Evolutionary conservation across 1,139 yeast species (phyloP).

Genomic region (Zhuliangozyma parablackwelliae): DNA sequence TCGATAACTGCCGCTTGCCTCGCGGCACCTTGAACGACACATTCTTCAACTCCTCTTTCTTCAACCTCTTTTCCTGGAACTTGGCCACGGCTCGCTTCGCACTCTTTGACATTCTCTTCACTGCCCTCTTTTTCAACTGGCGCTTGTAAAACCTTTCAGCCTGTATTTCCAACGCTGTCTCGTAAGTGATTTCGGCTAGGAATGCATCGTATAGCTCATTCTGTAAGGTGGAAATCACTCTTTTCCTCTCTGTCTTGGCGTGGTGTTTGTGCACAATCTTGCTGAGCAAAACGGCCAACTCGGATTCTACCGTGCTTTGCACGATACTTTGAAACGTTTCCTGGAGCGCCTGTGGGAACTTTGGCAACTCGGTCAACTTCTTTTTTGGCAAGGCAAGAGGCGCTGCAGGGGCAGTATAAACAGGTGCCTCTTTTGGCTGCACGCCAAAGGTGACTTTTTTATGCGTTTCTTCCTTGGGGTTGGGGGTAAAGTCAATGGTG

Average conservation of each 20-base stretch:
- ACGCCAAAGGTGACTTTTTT: too few relatives aligned
- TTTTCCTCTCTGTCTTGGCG: slow-evolving; percentile 20
- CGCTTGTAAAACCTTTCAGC: slow-evolving; percentile 32
- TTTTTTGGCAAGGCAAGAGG: slow-evolving; percentile 1
- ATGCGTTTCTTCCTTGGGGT: too few relatives aligned
- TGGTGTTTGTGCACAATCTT: slow-evolving; percentile 19
- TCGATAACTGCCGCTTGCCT: too few relatives aligned
- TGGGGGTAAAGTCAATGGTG: too few relatives aligned
- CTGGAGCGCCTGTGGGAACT: slow-evolving; percentile 17
- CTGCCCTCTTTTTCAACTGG: slow-evolving; percentile 19
- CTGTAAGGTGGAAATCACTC: slow-evolving; percentile 35
- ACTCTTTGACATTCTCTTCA: slow-evolving; percentile 19
- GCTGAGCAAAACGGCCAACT: slow-evolving; percentile 23
- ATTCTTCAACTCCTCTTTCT: slow-evolving; percentile 36
- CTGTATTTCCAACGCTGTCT: slow-evolving; percentile 34
- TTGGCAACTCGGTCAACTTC: slow-evolving; percentile 15
- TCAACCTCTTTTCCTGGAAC: slow-evolving; percentile 22
- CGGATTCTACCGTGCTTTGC: slow-evolving; percentile 25
- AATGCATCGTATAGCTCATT: slow-evolving; percentile 55
- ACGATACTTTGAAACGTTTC: slow-evolving; percentile 26
- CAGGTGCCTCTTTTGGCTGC: too few relatives aligned
- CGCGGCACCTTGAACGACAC: too few relatives aligned
- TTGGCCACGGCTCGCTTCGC: slow-evolving; percentile 22
- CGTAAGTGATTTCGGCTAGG: slow-evolving; percentile 49
- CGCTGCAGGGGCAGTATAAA: neutral